Percentiles rank a stretch among this genome's conserved stretches.
These are phyloP conservation scores for Papiliotrema fonsecae DNA, from an alignment of 1,284 basidiomycete species.

Conservation along the genomic window DNA sequence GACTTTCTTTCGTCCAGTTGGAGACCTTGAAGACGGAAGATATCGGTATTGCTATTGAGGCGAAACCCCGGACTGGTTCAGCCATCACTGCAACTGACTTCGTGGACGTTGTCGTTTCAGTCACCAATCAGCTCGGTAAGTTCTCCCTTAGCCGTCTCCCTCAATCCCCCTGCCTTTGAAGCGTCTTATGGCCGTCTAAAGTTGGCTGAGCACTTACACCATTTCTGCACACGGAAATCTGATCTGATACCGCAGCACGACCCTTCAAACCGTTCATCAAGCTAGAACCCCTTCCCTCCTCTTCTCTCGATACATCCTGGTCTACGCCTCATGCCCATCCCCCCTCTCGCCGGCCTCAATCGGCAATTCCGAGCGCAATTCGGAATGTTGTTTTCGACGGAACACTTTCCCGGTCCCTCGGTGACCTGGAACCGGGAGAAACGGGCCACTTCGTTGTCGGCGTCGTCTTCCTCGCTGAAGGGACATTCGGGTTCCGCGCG, in stretches of 20 bases:
- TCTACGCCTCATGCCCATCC: constrained; percentile 10
- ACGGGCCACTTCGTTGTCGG: constrained; percentile 56
- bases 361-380: constrained; percentile 45
- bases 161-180: too few species aligned
- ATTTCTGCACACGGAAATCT: too few species aligned
- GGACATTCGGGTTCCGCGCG: constrained; percentile 64
- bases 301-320: constrained; percentile 26
- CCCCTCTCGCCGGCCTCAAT: constrained; percentile 9
- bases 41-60: constrained; percentile 53
- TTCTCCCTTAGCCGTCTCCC: background rate
- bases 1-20: constrained; percentile 69
- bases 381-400: constrained; percentile 70
- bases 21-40: constrained; percentile 63
- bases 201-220: too few species aligned
- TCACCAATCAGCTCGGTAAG: constrained; percentile 56
- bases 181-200: too few species aligned
- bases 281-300: constrained; percentile 37
- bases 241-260: constrained; percentile 12
- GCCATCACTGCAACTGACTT: constrained; percentile 54
- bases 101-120: constrained; percentile 49
- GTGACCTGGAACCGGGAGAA: constrained; percentile 57
- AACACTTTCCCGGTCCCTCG: constrained; percentile 55
- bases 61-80: constrained; percentile 29
- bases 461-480: constrained; percentile 68
- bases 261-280: constrained; percentile 28